Percentiles rank a stretch among this genome's conserved stretches.
These are phyloP conservation scores for Syncephalastrum sp. DNA, from an alignment of 371 early-diverging fungal species.

Conservation along the genomic window DNA sequence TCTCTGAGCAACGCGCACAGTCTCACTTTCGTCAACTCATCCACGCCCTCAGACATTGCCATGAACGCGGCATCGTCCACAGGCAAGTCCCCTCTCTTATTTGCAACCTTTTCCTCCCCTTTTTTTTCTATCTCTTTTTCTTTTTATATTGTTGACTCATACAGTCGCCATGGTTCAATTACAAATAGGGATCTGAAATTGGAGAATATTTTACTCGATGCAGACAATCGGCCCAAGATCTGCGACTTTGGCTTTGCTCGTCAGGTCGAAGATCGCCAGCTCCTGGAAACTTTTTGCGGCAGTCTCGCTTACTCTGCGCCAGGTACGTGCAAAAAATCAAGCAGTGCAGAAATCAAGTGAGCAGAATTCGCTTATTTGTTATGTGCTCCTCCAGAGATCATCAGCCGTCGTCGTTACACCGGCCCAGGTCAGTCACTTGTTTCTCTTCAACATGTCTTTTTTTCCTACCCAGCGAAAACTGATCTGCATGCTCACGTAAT, in stretches of 20 bases:
- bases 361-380: background rate
- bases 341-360: background rate
- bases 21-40: constrained; percentile 73
- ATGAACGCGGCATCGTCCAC: constrained; percentile 76
- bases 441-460: background rate
- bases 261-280: constrained; percentile 61
- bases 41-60: constrained; percentile 77
- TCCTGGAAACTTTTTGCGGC: constrained; percentile 86
- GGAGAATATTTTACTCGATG: constrained; percentile 81
- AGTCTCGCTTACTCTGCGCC: constrained; percentile 85
- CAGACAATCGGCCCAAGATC: constrained; percentile 74
- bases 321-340: constrained; percentile 20
- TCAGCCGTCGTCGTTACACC: constrained; percentile 72
- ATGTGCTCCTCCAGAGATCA: constrained; percentile 52
- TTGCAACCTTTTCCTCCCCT: too few relatives aligned
- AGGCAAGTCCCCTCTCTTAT: constrained; percentile 38
- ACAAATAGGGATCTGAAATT: constrained; percentile 75
- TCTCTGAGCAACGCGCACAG: constrained; percentile 53
- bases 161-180: background rate
- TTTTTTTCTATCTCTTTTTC: background rate
- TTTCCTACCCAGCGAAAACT: too few relatives aligned
- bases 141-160: background rate
- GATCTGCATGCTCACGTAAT: background rate
- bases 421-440: constrained; percentile 60
- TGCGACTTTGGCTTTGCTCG: constrained; percentile 93